Conservation (phyloP, 805 yeast species). For the Saturnispora kantuleensis region DNA sequence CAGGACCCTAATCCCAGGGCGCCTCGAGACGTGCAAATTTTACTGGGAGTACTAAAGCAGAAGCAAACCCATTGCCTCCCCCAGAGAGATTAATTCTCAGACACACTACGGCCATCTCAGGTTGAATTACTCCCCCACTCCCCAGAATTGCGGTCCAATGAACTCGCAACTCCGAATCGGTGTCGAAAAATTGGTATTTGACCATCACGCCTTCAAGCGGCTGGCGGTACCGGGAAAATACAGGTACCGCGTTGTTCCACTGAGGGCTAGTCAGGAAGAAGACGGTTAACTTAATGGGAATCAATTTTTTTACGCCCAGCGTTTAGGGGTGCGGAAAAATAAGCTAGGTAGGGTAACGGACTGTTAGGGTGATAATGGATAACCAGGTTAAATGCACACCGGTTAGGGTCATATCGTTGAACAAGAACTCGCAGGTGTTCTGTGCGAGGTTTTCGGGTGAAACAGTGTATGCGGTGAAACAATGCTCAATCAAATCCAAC, state of each 20-base stretch:
- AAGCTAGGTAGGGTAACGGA: too few relatives aligned
- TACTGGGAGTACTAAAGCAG: too few relatives aligned
- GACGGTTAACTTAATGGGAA: neutral
- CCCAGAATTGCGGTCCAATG: neutral
- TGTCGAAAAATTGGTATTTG: conserved; percentile 3
- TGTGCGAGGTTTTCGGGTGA: neutral
- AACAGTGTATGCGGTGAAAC: neutral
- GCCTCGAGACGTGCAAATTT: too few relatives aligned
- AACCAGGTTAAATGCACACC: conserved; percentile 3
- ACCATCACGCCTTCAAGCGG: conserved; percentile 1
- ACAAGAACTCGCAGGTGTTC: neutral
- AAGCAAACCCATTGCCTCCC: too few relatives aligned
- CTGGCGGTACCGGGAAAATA: conserved; percentile 10
- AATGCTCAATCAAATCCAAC: neutral
- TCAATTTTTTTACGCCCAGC: neutral
- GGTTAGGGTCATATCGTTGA: neutral
- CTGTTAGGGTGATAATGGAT: too few relatives aligned
- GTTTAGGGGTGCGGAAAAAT: too few relatives aligned
- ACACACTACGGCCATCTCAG: too few relatives aligned
- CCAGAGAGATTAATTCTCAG: too few relatives aligned
- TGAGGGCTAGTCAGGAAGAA: neutral
- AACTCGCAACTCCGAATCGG: neutral
- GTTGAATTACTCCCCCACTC: too few relatives aligned
- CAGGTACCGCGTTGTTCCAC: conserved; percentile 8
- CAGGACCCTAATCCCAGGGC: too few relatives aligned